phyloP scores from a whole-genome alignment of 352 stramenopile species.

The Plasmopara muralis region DNA sequence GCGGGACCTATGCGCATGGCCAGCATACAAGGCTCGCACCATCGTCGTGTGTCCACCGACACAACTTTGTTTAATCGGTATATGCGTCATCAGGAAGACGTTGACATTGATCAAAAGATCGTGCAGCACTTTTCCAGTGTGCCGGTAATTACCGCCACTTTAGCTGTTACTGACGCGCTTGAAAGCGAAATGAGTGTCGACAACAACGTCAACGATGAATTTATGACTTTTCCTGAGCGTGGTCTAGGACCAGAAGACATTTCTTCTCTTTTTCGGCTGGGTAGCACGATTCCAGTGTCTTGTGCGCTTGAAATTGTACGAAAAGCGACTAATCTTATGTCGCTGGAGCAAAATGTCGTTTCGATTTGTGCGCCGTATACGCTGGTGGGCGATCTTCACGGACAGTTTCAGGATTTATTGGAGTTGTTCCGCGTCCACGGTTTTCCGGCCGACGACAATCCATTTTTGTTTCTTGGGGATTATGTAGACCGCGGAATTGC shows the following conservation, averaged over 20 bases:
- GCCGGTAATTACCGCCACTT: slow-evolving; percentile 30
- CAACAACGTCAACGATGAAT: slow-evolving; percentile 27
- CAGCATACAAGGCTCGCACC: slow-evolving; percentile 47
- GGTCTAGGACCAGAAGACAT: slow-evolving; percentile 30
- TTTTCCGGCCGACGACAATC: slow-evolving; percentile 59
- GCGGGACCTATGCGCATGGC: slow-evolving; percentile 48
- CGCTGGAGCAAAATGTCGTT: slow-evolving; percentile 53
- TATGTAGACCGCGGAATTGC: slow-evolving; percentile 91
- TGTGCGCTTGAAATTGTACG: slow-evolving; percentile 52
- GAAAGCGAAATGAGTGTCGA: slow-evolving; percentile 32
- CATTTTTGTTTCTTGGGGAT: slow-evolving; percentile 97
- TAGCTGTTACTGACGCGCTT: slow-evolving; percentile 11
- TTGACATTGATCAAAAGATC: slow-evolving; percentile 46
- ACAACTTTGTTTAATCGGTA: slow-evolving; percentile 61
- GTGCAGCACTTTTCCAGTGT: slow-evolving; percentile 54
- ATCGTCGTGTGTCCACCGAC: slow-evolving; percentile 66
- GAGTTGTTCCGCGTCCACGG: slow-evolving; percentile 58
- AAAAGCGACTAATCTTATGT: slow-evolving; percentile 52
- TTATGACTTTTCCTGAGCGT: slow-evolving; percentile 2
- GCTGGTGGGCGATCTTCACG: slow-evolving; percentile 89
- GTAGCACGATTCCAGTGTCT: slow-evolving; percentile 36
- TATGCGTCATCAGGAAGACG: slow-evolving; percentile 48
- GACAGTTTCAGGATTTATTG: slow-evolving; percentile 98
- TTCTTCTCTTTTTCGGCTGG: slow-evolving; percentile 29
- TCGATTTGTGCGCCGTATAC: slow-evolving; percentile 41